A percentile compares a stretch with the other conserved stretches of the same genome.
Evolutionary conservation across 2,329 filamentous ascomycete genomes (phyloP).

Genomic region (Monascus ruber): DNA sequence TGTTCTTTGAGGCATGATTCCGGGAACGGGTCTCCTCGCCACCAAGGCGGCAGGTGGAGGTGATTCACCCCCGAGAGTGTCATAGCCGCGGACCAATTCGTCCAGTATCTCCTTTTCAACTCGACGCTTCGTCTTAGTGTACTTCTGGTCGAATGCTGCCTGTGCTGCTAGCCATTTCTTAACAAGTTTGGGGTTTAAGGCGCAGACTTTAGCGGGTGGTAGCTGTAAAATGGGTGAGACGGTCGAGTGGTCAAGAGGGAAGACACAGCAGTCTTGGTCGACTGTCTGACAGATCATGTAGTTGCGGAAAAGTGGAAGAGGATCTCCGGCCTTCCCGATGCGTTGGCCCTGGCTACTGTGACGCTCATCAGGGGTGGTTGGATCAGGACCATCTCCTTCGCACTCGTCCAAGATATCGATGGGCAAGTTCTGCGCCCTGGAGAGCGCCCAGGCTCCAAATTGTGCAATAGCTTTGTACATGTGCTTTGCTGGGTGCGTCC

Average conservation of each 20-base stretch:
- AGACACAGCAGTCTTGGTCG: constrained; percentile 63
- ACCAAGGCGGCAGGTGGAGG: constrained; percentile 79
- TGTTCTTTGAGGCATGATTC: constrained; percentile 15
- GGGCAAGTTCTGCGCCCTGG: constrained; percentile 63
- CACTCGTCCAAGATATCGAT: constrained; percentile 61
- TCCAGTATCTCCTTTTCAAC: constrained; percentile 63
- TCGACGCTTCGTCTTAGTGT: constrained; percentile 54
- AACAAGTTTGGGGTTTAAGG: constrained; percentile 69
- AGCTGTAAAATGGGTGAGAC: constrained; percentile 59
- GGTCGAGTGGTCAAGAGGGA: constrained; percentile 51
- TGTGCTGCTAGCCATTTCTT: constrained; percentile 74
- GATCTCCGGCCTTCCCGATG: constrained; percentile 69
- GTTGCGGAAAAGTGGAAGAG: constrained; percentile 64
- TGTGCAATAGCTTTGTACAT: constrained; percentile 91
- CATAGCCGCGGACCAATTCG: constrained; percentile 61
- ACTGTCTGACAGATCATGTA: constrained; percentile 91
- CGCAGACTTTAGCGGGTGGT: constrained; percentile 55
- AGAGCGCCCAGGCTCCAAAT: constrained; percentile 84
- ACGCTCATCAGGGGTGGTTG: constrained; percentile 5
- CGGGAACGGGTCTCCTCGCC: constrained; percentile 44
- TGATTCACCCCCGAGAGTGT: constrained; percentile 59
- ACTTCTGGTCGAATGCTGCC: constrained; percentile 60
- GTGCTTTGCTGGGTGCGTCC: constrained; percentile 87
- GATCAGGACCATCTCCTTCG: constrained; percentile 5
- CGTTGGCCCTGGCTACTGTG: constrained; percentile 6